Evolutionary conservation across 225 moss, liverwort and hornwort species (phyloP).

Genomic region (Marchantia polymorpha): DNA sequence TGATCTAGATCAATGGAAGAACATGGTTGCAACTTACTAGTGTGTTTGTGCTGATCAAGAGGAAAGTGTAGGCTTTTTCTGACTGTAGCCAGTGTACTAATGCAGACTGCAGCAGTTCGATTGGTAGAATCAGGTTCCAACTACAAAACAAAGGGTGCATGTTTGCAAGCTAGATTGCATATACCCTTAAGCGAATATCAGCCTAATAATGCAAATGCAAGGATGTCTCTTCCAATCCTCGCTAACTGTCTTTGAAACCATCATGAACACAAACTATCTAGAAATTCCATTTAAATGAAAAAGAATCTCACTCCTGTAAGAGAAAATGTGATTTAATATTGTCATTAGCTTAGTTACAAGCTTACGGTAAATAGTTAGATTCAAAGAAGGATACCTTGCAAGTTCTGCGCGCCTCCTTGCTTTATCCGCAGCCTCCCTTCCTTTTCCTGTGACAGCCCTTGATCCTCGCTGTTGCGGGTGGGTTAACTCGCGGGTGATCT

Average conservation of each 20-base stretch:
- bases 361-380: neutral
- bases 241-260: neutral
- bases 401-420: slow-evolving; percentile 66
- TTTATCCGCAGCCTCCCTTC: slow-evolving; percentile 56
- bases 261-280: neutral
- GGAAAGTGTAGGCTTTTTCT: too few relatives aligned
- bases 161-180: neutral
- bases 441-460: slow-evolving; percentile 35
- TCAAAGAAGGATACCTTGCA: slow-evolving; percentile 45
- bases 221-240: neutral
- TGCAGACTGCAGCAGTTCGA: too few relatives aligned
- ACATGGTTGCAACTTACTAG: neutral
- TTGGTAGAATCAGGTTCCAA: too few relatives aligned
- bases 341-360: neutral
- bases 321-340: neutral
- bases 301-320: neutral
- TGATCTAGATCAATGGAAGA: neutral
- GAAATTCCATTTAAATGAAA: neutral
- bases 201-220: neutral
- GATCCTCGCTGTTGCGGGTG: slow-evolving; percentile 24
- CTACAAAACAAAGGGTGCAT: too few relatives aligned
- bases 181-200: neutral
- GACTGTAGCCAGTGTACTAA: too few relatives aligned
- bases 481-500: slow-evolving; percentile 16
- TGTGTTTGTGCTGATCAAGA: neutral